phyloP scores from a whole-genome alignment of 2,329 filamentous ascomycete genomes.

The Pseudocercospora fuligena region DNA sequence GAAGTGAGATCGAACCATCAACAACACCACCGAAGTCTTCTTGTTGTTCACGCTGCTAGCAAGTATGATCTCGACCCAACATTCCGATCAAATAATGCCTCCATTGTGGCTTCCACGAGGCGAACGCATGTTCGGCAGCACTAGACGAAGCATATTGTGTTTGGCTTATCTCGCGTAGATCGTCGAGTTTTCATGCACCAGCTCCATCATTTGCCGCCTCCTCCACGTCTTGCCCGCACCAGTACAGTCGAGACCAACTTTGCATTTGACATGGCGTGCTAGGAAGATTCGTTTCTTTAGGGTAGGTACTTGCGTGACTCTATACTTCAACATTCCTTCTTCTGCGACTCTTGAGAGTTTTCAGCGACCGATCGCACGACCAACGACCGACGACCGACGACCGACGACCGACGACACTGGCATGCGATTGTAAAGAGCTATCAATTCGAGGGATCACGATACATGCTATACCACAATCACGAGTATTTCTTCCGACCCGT shows the following conservation, averaged over 20 bases:
- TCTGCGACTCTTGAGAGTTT: not conserved
- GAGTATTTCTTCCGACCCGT: constrained; percentile 24
- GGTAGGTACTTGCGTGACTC: not conserved
- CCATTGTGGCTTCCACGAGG: not conserved
- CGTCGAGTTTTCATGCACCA: not conserved
- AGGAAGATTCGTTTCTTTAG: not conserved
- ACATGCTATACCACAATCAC: constrained; percentile 19
- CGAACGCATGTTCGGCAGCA: not conserved
- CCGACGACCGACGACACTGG: not conserved
- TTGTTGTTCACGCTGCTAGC: no score
- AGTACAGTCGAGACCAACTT: not conserved
- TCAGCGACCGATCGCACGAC: not conserved
- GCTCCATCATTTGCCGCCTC: not conserved
- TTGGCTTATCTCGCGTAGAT: not conserved
- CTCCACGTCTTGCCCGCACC: not conserved
- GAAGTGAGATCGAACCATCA: no score
- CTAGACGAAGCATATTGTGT: not conserved
- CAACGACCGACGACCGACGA: not conserved
- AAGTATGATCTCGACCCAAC: no score
- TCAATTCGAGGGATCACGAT: not conserved
- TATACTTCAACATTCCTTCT: not conserved
- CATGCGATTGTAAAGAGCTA: not conserved
- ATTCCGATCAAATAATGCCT: not conserved
- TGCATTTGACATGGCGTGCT: not conserved
- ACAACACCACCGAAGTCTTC: no score